Conservation (phyloP, 2,329 filamentous ascomycete genomes). For the Aspergillus pseudoviridinutans region DNA sequence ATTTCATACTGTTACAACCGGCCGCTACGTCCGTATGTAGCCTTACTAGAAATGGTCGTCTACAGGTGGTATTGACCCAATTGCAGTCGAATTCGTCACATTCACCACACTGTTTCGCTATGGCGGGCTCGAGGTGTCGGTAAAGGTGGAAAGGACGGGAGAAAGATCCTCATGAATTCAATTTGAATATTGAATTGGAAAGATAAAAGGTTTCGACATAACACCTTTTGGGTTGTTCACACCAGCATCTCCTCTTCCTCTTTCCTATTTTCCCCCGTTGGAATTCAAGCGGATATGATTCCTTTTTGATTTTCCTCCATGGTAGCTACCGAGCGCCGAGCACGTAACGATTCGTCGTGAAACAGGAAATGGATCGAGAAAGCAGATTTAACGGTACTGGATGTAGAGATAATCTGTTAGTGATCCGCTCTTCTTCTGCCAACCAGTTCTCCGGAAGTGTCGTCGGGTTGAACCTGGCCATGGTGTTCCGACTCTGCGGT, state of each 20-base stretch:
- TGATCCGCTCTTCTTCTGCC: slow-evolving; percentile 5
- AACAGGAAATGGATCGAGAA: slow-evolving; percentile 28
- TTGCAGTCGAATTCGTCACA: not conserved
- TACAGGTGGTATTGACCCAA: not conserved
- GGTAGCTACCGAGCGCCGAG: slow-evolving; percentile 24
- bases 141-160: slow-evolving; percentile 6
- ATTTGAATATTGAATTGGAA: slow-evolving; percentile 11
- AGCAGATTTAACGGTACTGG: slow-evolving; percentile 33
- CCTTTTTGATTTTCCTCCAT: slow-evolving; percentile 10
- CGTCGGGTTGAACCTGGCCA: not conserved
- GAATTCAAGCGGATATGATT: slow-evolving; percentile 13
- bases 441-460: not conserved
- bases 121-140: not conserved
- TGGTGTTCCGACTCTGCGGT: not conserved
- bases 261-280: slow-evolving; percentile 18
- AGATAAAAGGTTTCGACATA: slow-evolving; percentile 25
- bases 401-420: slow-evolving; percentile 10
- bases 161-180: slow-evolving; percentile 30
- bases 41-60: not conserved
- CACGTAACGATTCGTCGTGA: slow-evolving; percentile 30
- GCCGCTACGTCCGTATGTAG: not conserved
- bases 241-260: slow-evolving; percentile 26
- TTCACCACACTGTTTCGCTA: not conserved
- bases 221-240: slow-evolving; percentile 31
- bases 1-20: not conserved